Percentiles rank a stretch among this genome's conserved stretches.
These are phyloP conservation scores for Hyaloscypha finlandica DNA, from an alignment of 495 filamentous ascomycete species.

Conservation along the genomic window DNA sequence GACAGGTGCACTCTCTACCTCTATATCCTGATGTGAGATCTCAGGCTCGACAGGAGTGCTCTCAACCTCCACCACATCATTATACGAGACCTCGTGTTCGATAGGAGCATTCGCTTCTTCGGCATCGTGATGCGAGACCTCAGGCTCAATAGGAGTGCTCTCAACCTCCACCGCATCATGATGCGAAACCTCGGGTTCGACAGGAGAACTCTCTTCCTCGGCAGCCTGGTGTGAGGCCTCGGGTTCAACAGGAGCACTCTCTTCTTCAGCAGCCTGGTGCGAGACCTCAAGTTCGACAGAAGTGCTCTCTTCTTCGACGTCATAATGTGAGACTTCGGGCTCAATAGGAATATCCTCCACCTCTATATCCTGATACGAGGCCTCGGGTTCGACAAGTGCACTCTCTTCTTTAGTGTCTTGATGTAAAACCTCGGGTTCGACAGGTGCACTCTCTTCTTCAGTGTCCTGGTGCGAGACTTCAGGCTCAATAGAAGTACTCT, in stretches of 20 bases:
- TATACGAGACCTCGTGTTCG: too few species aligned
- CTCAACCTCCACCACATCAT: too few species aligned
- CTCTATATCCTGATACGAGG: neutral
- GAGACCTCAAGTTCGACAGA: neutral
- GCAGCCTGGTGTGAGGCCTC: too few species aligned
- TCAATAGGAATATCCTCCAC: neutral
- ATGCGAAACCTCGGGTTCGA: neutral
- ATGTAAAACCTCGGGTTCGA: neutral
- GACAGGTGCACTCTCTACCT: neutral
- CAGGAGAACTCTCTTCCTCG: too few species aligned
- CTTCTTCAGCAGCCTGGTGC: neutral
- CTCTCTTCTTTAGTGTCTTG: neutral
- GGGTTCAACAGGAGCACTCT: neutral
- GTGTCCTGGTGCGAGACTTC: too few species aligned
- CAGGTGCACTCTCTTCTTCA: too few species aligned
- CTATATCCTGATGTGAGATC: neutral
- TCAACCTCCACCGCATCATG: neutral
- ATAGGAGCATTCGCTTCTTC: neutral
- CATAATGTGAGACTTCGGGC: too few species aligned
- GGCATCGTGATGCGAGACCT: neutral
- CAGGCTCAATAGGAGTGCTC: neutral
- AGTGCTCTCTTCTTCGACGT: too few species aligned
- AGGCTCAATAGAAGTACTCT: neutral
- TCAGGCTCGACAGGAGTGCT: neutral
- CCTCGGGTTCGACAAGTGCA: neutral